Conservation (phyloP, 176 grass and related monocot genomes). For the Themeda triandra region DNA sequence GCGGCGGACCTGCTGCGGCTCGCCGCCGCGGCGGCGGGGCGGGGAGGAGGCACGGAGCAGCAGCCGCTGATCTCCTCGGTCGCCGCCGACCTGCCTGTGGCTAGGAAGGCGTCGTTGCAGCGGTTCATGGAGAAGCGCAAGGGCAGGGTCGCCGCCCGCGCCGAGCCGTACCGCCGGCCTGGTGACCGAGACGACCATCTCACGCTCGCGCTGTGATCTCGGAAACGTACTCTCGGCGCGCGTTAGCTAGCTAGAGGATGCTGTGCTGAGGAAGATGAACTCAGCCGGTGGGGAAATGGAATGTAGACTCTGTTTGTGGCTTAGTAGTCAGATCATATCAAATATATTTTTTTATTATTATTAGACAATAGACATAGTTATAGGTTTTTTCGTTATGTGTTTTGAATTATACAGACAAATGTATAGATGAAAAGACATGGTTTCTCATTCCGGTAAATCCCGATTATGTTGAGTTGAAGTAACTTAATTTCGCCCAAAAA, state of each 20-base stretch:
- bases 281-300: not conserved
- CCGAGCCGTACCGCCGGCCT: slow-evolving; percentile 20
- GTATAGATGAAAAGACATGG: no score
- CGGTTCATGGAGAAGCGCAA: slow-evolving; percentile 72
- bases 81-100: slow-evolving; percentile 49
- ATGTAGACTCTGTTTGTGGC: no score
- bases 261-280: not conserved
- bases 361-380: no score
- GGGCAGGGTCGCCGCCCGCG: slow-evolving; percentile 25
- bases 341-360: no score
- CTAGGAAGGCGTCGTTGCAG: slow-evolving; percentile 57
- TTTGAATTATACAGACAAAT: no score
- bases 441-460: no score
- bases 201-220: slow-evolving; percentile 9
- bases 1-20: not conserved
- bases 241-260: not conserved
- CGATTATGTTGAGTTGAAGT: no score
- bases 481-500: no score
- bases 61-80: not conserved
- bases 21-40: not conserved
- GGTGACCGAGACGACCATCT: not conserved
- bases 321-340: no score
- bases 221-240: not conserved
- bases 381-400: no score
- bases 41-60: not conserved